Conservation (phyloP, 2,329 filamentous ascomycete species). For the Fusarium humuli region DNA sequence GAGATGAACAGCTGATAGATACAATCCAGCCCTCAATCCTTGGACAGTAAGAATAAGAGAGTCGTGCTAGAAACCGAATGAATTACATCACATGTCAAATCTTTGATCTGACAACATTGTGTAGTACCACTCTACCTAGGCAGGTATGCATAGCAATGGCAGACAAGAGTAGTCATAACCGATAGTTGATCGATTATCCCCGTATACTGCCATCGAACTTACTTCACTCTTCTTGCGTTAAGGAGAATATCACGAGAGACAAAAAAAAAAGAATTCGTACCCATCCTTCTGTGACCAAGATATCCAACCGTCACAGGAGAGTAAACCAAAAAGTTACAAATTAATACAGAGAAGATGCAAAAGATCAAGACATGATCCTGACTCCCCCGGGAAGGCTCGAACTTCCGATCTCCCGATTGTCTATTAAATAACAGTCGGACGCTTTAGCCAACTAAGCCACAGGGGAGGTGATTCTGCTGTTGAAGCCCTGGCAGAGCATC, state of each 20-base stretch:
- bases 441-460: constrained; percentile 45
- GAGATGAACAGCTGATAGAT: not conserved
- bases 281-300: not conserved
- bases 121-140: not conserved
- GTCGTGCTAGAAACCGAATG: not conserved
- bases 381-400: constrained; percentile 48
- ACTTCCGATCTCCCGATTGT: constrained; percentile 48
- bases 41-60: not conserved
- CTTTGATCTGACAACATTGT: not conserved
- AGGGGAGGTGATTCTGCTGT: constrained; percentile 23
- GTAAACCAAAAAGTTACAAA: not conserved
- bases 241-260: not conserved
- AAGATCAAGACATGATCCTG: not conserved
- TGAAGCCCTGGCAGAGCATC: not conserved
- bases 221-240: not conserved
- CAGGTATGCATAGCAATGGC: not conserved
- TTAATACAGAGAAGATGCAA: not conserved
- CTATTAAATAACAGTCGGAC: constrained; percentile 38
- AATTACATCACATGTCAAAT: not conserved
- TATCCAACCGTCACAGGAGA: not conserved
- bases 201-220: not conserved
- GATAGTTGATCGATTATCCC: not conserved
- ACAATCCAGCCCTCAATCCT: too few species aligned
- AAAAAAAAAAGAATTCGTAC: not conserved
- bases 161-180: not conserved